A percentile compares a stretch with the other conserved stretches of the same genome.
Evolutionary conservation across 805 yeast species (phyloP).

Genomic region (Debaryomyces castellii): DNA sequence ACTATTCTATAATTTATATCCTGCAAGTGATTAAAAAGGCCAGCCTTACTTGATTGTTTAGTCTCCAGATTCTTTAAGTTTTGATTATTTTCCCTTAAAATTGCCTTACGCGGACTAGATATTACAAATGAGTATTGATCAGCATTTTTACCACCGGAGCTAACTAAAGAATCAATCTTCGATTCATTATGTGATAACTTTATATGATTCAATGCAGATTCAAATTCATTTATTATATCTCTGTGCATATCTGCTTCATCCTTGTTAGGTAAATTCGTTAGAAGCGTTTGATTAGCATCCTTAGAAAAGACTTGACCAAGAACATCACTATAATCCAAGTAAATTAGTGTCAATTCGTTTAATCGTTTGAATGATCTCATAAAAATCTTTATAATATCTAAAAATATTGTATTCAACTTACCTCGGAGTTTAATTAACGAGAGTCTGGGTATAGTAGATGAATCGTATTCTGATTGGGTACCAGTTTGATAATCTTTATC

Average conservation of each 20-base stretch:
- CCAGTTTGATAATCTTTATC: slow-evolving; percentile 18
- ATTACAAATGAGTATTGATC: slow-evolving; percentile 20
- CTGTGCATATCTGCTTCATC: slow-evolving; percentile 32
- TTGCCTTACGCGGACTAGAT: slow-evolving; percentile 28
- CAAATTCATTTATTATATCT: slow-evolving; percentile 31
- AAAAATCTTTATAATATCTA: slow-evolving; percentile 34
- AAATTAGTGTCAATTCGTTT: slow-evolving; percentile 23
- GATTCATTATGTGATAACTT: slow-evolving; percentile 13
- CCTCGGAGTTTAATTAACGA: slow-evolving; percentile 31
- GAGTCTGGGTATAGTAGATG: slow-evolving; percentile 26
- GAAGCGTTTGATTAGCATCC: slow-evolving; percentile 10
- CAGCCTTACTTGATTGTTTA: slow-evolving; percentile 11
- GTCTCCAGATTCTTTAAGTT: not conserved
- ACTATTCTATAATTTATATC: slow-evolving; percentile 40
- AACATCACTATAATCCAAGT: slow-evolving; percentile 27
- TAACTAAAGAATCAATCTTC: slow-evolving; percentile 1
- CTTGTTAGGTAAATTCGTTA: slow-evolving; percentile 25
- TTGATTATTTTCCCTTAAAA: slow-evolving; percentile 1
- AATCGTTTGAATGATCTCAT: slow-evolving; percentile 29
- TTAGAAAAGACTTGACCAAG: slow-evolving; percentile 23
- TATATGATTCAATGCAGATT: slow-evolving; percentile 19
- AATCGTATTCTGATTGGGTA: slow-evolving; percentile 24
- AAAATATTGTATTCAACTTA: slow-evolving; percentile 33
- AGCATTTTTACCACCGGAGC: slow-evolving; percentile 2
- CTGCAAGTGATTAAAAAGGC: slow-evolving; percentile 25